These are phyloP conservation scores for Arthrobotrys sphaeroides DNA, from an alignment of 2,329 filamentous ascomycete species.

Conservation along the genomic window DNA sequence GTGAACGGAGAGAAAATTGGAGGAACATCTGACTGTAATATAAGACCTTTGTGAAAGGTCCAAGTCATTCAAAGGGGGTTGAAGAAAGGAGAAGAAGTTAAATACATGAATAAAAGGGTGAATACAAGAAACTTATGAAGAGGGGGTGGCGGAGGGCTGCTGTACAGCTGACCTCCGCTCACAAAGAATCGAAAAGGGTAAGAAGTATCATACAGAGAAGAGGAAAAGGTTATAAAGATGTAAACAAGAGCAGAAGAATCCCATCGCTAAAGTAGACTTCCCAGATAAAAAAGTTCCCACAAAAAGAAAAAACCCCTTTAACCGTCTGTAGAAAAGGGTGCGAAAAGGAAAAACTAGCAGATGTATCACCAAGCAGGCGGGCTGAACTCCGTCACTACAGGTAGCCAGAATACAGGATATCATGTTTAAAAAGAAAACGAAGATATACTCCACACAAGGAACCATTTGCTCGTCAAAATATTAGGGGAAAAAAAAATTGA, in stretches of 20 bases:
- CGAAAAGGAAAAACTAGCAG: constrained; percentile 1
- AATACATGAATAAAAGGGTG: constrained; percentile 44
- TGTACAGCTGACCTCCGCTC: neutral
- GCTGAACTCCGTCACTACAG: constrained; percentile 50
- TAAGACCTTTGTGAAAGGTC: constrained; percentile 16
- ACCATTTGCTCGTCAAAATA: constrained; percentile 21
- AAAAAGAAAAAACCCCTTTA: constrained; percentile 37
- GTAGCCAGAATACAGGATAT: constrained; percentile 52
- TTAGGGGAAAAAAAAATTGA: constrained; percentile 11
- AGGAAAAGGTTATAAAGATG: constrained; percentile 4
- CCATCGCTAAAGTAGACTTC: constrained; percentile 30
- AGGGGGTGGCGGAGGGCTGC: constrained; percentile 8
- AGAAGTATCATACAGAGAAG: constrained; percentile 28
- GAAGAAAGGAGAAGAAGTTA: constrained; percentile 24
- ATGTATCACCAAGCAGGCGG: constrained; percentile 21
- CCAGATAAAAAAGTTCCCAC: constrained; percentile 9
- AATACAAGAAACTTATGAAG: constrained; percentile 34
- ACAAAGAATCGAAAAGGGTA: constrained; percentile 29
- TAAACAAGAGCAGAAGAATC: constrained; percentile 19
- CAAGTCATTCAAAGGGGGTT: constrained; percentile 10
- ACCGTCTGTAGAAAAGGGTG: constrained; percentile 16
- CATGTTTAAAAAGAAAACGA: constrained; percentile 37
- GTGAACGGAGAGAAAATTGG: neutral
- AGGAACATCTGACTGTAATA: constrained; percentile 11
- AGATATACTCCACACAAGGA: constrained; percentile 44